Evolutionary conservation across 768 basidiomycete genomes (phyloP), one percentile per base, ranked within the genome.

Genomic region (Cystobasidium onofrii): DNA sequence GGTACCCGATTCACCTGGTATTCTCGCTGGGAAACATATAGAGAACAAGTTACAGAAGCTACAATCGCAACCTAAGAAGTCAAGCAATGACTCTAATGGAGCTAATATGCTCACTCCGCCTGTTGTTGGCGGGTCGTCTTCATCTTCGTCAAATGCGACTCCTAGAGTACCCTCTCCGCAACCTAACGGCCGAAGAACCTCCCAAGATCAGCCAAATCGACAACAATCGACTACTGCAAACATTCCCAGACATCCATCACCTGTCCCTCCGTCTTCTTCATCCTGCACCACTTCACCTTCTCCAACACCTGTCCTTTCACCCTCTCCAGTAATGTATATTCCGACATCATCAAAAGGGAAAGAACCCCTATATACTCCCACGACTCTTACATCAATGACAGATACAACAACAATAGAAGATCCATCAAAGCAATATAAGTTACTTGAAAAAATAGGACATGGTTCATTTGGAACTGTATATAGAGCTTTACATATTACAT

Each of bases 401-500:
- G n/a, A 46, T 4, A 6, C 44, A 15, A 36, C 41, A 43, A 13
- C 41, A 43, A 13, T 15, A 23, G 69, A 71, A 29, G 69, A 71
- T 44, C 69, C 69, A 31, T 34, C 33, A 23, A 55, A 60, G 55
- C 69, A 71, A 44, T 71, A 71, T 34, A 71, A 71, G 41, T 36
- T 71, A 12, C 54, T 71, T 17, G 69, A 71, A 44, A 71, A 71
- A 36, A 60, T 71, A 29, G 69, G 69, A 7, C 55, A 52, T n/a
- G 69, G 69, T 13, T 33, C 29, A 3, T 71, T 71, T 27, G 69
- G 69, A 17, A 55, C 55, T 3, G 69, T 71, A n/a, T 71, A 71
- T 34, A 46, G 69, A 34, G 69, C 52, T 6, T 88, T 93, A 78
- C 92, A 98, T 82, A 90, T 92, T 78, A 90, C 92, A 75, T 90